Percentiles rank a stretch among this genome's conserved stretches.
phyloP scores from a whole-genome alignment of 2,329 filamentous ascomycete genomes.

The Tolypocladium pustulatum region DNA sequence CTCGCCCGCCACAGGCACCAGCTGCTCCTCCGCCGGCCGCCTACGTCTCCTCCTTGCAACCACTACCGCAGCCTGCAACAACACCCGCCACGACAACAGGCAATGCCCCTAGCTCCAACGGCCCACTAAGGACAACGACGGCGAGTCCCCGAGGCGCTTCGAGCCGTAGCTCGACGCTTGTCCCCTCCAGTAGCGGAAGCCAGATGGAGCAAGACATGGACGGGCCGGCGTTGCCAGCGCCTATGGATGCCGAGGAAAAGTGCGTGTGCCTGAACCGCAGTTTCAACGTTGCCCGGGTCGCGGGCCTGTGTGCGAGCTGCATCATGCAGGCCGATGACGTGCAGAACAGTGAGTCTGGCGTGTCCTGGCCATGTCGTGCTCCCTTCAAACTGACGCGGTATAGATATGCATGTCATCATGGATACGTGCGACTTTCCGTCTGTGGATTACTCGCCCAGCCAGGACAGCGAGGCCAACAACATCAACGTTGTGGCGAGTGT shows the following conservation, averaged over 20 bases:
- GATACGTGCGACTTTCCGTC: conserved; percentile 21
- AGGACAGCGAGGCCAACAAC: conserved; percentile 21
- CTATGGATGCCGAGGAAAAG: conserved; percentile 17
- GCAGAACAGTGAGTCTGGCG: conserved; percentile 18
- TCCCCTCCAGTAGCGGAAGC: not conserved
- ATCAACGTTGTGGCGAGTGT: conserved; percentile 22
- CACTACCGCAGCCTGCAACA: not conserved
- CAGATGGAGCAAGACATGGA: not conserved
- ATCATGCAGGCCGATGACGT: conserved; percentile 19
- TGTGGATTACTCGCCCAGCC: conserved; percentile 15
- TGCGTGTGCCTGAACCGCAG: conserved; percentile 29
- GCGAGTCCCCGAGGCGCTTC: not conserved
- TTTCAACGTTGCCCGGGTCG: conserved; percentile 27
- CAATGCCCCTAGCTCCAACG: not conserved
- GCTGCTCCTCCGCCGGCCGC: not conserved
- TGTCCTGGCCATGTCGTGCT: not conserved
- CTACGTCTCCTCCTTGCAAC: not conserved
- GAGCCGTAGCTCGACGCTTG: not conserved
- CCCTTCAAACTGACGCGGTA: not conserved
- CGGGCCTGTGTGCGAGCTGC: conserved; percentile 27
- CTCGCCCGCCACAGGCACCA: not conserved
- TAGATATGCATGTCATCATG: conserved; percentile 27
- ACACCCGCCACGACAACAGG: not conserved
- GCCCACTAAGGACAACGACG: not conserved
- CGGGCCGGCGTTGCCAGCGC: not conserved